Conservation (phyloP, 129 eudicot genomes). For the Logfia minima region DNA sequence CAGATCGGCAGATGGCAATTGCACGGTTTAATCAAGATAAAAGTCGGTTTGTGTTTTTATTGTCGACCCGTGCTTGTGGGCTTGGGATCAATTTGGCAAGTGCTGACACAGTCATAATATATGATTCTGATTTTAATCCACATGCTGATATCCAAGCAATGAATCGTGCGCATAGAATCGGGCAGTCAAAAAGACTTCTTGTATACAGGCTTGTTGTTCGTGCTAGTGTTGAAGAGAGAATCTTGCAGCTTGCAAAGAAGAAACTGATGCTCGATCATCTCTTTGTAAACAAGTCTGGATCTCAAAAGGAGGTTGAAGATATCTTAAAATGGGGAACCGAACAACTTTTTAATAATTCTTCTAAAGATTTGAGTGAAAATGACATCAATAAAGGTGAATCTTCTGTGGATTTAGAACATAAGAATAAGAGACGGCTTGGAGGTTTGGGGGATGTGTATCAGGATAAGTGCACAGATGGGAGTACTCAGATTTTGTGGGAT, state of each 20-base stretch:
- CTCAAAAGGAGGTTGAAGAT: conserved; percentile 96
- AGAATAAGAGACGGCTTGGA: conserved; percentile 59
- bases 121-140: conserved; percentile 96
- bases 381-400: conserved; percentile 45
- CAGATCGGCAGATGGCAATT: conserved; percentile 87
- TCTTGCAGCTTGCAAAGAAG: conserved; percentile 93
- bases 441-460: conserved; percentile 92
- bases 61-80: conserved; percentile 94
- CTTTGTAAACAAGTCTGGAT: conserved; percentile 83
- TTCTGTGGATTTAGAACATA: conserved; percentile 53
- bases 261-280: conserved; percentile 97
- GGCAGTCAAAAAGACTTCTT: conserved; percentile 85
- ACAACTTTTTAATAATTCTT: conserved; percentile 66
- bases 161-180: conserved; percentile 98
- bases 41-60: conserved; percentile 79
- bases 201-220: conserved; percentile 96
- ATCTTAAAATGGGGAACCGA: conserved; percentile 96
- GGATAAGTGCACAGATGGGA: conserved; percentile 83
- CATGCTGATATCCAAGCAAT: conserved; percentile 99
- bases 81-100: conserved; percentile 97
- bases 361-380: conserved; percentile 57
- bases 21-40: conserved; percentile 90
- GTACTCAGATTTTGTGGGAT: conserved; percentile 76
- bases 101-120: conserved; percentile 95
- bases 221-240: conserved; percentile 98